Evolutionary conservation across 768 basidiomycete genomes (phyloP).

Genomic region (Mycena capillaripes): DNA sequence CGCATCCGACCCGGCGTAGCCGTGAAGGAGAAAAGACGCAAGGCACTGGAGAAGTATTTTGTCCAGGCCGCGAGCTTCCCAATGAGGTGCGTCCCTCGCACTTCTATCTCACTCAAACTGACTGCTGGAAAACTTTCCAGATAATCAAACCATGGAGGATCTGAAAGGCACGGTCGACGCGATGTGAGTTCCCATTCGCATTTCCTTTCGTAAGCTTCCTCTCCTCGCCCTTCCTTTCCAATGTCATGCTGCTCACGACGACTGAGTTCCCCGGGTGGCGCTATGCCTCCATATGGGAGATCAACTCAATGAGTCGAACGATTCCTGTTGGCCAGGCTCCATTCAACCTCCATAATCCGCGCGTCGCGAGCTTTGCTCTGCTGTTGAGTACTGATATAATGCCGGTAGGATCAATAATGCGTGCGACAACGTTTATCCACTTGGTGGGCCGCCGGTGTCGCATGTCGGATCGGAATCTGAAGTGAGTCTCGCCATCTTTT

Average conservation of each 20-base stretch:
- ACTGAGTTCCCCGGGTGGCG: neutral
- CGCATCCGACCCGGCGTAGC: neutral
- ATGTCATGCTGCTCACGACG: neutral
- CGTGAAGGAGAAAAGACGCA: neutral
- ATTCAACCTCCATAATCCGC: neutral
- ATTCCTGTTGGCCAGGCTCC: neutral
- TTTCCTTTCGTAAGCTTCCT: neutral
- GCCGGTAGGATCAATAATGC: too few relatives aligned
- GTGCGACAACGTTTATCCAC: neutral
- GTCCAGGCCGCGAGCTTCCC: neutral
- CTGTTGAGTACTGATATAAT: neutral
- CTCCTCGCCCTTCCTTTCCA: neutral
- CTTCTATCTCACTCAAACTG: neutral
- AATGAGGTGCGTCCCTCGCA: neutral
- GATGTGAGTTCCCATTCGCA: neutral
- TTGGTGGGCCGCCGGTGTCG: neutral
- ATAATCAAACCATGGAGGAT: neutral
- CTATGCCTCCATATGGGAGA: neutral
- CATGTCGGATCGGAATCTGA: too few relatives aligned
- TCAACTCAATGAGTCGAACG: neutral
- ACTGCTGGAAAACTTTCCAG: conserved; percentile 1
- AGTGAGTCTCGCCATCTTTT: too few relatives aligned
- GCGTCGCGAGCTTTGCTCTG: neutral
- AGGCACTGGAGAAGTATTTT: neutral
- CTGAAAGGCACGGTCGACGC: neutral